These are phyloP conservation scores for Pseudocercospora fijiensis DNA, from an alignment of 2,329 filamentous ascomycete genomes.

Conservation along the genomic window DNA sequence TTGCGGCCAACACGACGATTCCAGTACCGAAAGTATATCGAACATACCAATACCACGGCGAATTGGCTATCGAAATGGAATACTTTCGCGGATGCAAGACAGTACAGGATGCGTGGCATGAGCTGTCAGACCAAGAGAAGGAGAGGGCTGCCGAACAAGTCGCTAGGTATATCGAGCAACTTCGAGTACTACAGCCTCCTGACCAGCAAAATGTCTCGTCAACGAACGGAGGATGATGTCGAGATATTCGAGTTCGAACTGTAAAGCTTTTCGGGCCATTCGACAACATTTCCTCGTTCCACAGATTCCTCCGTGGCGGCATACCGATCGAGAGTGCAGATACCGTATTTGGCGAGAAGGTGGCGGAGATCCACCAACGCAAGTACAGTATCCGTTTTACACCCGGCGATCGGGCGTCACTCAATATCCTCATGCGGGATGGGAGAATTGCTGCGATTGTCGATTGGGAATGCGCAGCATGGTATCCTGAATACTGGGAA, in stretches of 20 bases:
- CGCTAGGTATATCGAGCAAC: constrained; percentile 9
- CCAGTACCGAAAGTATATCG: constrained; percentile 50
- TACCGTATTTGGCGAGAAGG: constrained; percentile 2
- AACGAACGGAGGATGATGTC: constrained; percentile 13
- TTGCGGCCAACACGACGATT: constrained; percentile 45
- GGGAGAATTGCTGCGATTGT: constrained; percentile 49
- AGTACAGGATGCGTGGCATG: constrained; percentile 1
- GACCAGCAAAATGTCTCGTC: not conserved
- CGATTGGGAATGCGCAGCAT: constrained; percentile 51
- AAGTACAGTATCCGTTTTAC: constrained; percentile 12
- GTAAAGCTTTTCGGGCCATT: constrained; percentile 15
- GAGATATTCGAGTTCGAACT: constrained; percentile 14
- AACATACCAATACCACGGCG: constrained; percentile 25
- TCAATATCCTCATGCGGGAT: constrained; percentile 46
- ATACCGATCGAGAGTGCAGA: not conserved
- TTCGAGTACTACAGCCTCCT: constrained; percentile 4
- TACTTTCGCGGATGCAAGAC: not conserved
- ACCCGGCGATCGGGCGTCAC: constrained; percentile 15
- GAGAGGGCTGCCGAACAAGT: constrained; percentile 4
- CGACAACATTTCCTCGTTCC: constrained; percentile 8
- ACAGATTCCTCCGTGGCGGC: constrained; percentile 11
- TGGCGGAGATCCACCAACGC: constrained; percentile 3
- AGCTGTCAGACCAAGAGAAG: constrained; percentile 5
- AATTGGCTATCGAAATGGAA: not conserved
- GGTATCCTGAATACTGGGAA: constrained; percentile 45